Evolutionary conservation across 805 yeast genomes (phyloP).

Genomic region (Candida morakotiae): DNA sequence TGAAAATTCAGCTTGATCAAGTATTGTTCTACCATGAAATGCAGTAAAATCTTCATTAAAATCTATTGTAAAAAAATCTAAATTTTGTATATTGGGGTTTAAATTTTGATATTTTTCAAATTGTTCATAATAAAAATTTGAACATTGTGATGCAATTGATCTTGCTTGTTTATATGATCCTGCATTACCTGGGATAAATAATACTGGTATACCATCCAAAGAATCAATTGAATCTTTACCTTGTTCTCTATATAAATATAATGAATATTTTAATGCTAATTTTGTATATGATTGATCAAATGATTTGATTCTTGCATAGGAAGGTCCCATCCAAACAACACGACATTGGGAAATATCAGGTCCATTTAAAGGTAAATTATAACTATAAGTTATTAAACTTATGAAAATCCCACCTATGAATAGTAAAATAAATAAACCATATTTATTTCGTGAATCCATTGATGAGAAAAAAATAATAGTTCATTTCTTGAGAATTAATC

Average conservation of each 20-base stretch:
- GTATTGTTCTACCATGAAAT: constrained; percentile 87
- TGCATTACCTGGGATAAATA: constrained; percentile 97
- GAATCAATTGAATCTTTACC: constrained; percentile 54
- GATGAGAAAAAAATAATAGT: neutral
- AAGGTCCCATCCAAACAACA: constrained; percentile 75
- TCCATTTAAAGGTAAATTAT: constrained; percentile 16
- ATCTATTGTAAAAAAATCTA: constrained; percentile 89
- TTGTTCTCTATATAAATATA: constrained; percentile 84
- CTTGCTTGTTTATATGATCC: constrained; percentile 89
- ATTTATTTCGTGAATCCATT: constrained; percentile 9
- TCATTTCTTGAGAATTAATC: too few species aligned
- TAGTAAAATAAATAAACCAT: constrained; percentile 11
- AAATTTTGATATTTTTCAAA: constrained; percentile 18
- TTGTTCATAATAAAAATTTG: constrained; percentile 47
- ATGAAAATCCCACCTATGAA: constrained; percentile 13
- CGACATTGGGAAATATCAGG: constrained; percentile 49
- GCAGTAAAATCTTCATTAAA: constrained; percentile 96
- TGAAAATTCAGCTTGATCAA: constrained; percentile 89
- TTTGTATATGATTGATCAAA: constrained; percentile 69
- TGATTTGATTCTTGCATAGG: constrained; percentile 69
- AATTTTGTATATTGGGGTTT: constrained; percentile 36
- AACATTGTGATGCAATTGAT: constrained; percentile 82
- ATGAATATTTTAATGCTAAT: constrained; percentile 77
- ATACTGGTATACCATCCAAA: constrained; percentile 74
- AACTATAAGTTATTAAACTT: constrained; percentile 9